Evolutionary conservation across 2,329 filamentous ascomycete genomes (phyloP).

Genomic region (Teratosphaeria pseudoeucalypti): DNA sequence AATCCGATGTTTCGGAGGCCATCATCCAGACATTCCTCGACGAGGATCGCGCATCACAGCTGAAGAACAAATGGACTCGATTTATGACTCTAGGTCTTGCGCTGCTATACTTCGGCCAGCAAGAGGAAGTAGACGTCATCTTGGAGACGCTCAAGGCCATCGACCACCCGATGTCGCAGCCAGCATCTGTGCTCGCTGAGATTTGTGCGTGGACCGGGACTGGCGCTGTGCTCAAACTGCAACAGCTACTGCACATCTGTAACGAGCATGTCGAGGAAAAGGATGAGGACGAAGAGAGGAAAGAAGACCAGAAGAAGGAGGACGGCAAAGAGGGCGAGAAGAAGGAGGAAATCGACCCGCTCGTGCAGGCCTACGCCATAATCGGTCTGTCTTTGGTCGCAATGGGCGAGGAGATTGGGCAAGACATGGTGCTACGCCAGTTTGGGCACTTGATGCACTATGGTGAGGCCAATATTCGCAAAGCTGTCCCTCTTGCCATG

Average conservation of each 20-base stretch:
- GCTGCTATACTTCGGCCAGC: conserved; percentile 86
- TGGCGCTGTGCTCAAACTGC: conserved; percentile 90
- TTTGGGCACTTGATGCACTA: conserved; percentile 99
- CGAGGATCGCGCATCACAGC: conserved; percentile 77
- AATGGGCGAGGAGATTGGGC: conserved; percentile 96
- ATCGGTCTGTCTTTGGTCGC: conserved; percentile 87
- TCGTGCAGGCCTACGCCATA: conserved; percentile 92
- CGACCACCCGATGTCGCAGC: conserved; percentile 91
- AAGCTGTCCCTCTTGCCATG: conserved; percentile 92
- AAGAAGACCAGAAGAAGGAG: conserved; percentile 47
- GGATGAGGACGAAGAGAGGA: conserved; percentile 59
- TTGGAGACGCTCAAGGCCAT: conserved; percentile 94
- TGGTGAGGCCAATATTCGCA: conserved; percentile 91
- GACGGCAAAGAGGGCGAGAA: conserved; percentile 42
- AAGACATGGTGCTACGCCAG: conserved; percentile 96
- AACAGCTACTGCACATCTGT: conserved; percentile 94
- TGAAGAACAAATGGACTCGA: conserved; percentile 97
- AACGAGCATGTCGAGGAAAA: conserved; percentile 94
- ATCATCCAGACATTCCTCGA: conserved; percentile 90
- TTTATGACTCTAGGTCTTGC: conserved; percentile 93
- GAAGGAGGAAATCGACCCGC: conserved; percentile 70
- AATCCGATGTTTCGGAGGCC: conserved; percentile 81
- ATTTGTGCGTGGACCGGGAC: conserved; percentile 98
- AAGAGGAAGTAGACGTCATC: conserved; percentile 98
- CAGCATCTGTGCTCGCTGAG: conserved; percentile 87